Conservation (phyloP, 768 basidiomycete species). For the Daedaleopsis nitida region DNA sequence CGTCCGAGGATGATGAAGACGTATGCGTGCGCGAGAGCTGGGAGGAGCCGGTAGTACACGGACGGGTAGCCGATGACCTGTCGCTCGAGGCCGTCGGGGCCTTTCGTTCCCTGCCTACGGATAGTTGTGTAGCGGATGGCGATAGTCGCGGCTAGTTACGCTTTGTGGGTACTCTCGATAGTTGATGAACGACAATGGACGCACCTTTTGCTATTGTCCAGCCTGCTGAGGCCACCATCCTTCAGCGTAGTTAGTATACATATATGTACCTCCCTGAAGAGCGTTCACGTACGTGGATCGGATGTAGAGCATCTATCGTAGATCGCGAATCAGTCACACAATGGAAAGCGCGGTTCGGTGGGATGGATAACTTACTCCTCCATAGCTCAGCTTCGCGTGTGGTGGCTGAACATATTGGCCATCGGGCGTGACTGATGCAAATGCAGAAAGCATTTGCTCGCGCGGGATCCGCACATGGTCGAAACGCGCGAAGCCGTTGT, state of each 20-base stretch:
- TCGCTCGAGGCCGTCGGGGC: constrained; percentile 55
- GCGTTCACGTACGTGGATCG: constrained; percentile 50
- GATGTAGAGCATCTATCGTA: constrained; percentile 68
- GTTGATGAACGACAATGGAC: background rate
- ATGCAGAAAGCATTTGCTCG: constrained; percentile 73
- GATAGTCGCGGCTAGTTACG: constrained; percentile 51
- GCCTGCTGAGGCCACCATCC: constrained; percentile 65
- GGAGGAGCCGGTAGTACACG: constrained; percentile 70
- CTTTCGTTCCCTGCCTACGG: constrained; percentile 63
- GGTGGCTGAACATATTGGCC: constrained; percentile 67
- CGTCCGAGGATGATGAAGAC: constrained; percentile 68
- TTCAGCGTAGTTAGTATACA: constrained; percentile 26
- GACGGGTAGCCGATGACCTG: constrained; percentile 77
- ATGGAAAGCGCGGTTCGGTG: too few relatives aligned
- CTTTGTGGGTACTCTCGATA: background rate
- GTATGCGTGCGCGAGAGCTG: constrained; percentile 67
- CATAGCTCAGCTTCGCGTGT: constrained; percentile 75
- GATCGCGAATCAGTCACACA: background rate
- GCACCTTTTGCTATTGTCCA: constrained; percentile 71
- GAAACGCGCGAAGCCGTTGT: constrained; percentile 73
- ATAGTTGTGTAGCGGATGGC: constrained; percentile 74
- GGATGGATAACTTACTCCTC: constrained; percentile 72
- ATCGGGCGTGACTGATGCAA: constrained; percentile 66
- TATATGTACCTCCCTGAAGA: background rate
- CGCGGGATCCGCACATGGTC: constrained; percentile 66